Evolutionary conservation across 257 asterid genomes (phyloP), one percentile per base, ranked within the genome.

Genomic region (Lavandula angustifolia): DNA sequence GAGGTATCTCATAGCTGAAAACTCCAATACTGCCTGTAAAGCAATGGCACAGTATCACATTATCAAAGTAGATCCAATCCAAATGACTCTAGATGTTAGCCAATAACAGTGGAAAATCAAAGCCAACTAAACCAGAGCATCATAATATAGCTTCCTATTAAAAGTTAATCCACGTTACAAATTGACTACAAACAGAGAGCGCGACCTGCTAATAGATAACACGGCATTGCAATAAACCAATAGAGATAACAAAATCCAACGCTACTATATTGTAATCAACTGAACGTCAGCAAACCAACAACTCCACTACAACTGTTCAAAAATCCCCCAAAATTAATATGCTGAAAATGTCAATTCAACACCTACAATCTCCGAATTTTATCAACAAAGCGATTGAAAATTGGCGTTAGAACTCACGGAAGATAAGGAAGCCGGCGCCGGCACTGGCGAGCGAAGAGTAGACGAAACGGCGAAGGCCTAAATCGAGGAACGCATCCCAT

Each of bases 401-500:
- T 10, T 3, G 1, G 58, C n/a, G 27, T n/a, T 12, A n/a, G 48
- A 0, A 73, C 87, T 80, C 49, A 85, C 96, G 84, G 75, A 88
- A 86, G 55, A 84, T 78, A 48, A 88, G 81, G 41, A 84, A 89
- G 0, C 90, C 96, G 22, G 84, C 54, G 66, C 77, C 66, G 50
- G 89, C 85, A 53, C 94, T 94, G 66, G 85, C 72, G 37, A 78
- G 62, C 27, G 95, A 79, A 62, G 81, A 82, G 73, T 84, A 88
- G 41, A 85, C 83, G 62, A 82, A 76, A 29, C 90, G 89, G 32
- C 92, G 90, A 60, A 82, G 14, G 41, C 87, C 80, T 74, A 82
- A 86, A 75, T 86, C 95, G 59, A 84, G 79, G 64, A 84, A 89
- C 0, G 92, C 85, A 50, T 88, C 96, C 96, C 95, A 85, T 48